Evolutionary conservation across 805 yeast species (phyloP).

Genomic region (Yarrowia hollandica): DNA sequence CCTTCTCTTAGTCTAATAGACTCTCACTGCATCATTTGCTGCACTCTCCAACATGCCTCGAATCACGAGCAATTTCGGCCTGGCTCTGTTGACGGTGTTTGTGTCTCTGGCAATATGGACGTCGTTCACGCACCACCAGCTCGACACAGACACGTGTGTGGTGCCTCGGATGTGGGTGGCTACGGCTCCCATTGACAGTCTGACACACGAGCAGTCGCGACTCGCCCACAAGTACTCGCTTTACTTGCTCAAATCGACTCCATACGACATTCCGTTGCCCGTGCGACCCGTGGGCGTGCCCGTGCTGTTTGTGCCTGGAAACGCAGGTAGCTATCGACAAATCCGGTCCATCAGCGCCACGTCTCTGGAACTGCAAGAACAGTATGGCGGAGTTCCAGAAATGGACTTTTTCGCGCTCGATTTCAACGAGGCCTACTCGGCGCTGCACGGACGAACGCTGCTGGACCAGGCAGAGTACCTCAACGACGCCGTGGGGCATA

Average conservation of each 20-base stretch:
- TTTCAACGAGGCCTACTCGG: constrained; percentile 93
- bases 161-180: constrained; percentile 35
- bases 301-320: constrained; percentile 91
- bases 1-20: too few relatives aligned
- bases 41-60: neutral
- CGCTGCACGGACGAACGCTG: constrained; percentile 91
- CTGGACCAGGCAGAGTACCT: constrained; percentile 90
- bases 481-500: constrained; percentile 81
- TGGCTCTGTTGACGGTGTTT: neutral
- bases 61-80: neutral
- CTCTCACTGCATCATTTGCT: too few relatives aligned
- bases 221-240: constrained; percentile 79
- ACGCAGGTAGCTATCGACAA: constrained; percentile 92
- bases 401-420: constrained; percentile 90
- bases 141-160: constrained; percentile 33
- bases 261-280: constrained; percentile 30
- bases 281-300: constrained; percentile 69
- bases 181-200: constrained; percentile 32
- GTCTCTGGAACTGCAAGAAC: constrained; percentile 14
- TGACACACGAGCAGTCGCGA: constrained; percentile 51
- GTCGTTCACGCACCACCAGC: neutral
- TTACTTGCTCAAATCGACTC: constrained; percentile 76
- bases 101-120: neutral
- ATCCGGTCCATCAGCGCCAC: constrained; percentile 31
- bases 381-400: constrained; percentile 32